A percentile compares a stretch with the other conserved stretches of the same genome.
Evolutionary conservation across 179 eudicot genomes (phyloP).

Genomic region (Pouteria campechiana): DNA sequence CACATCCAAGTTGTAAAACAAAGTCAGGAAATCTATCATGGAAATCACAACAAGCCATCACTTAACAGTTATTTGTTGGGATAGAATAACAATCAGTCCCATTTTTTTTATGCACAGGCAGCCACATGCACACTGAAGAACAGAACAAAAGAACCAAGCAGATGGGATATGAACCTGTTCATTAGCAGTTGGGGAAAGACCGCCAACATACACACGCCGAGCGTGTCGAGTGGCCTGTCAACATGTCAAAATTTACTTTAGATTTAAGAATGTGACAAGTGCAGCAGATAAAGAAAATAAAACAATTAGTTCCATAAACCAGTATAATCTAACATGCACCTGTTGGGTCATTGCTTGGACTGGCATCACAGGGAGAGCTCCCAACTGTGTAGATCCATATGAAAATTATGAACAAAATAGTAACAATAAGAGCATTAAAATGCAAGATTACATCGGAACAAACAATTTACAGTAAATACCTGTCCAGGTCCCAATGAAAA

Average conservation of each 20-base stretch:
- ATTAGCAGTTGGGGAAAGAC: constrained; percentile 83
- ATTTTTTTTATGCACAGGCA: too few species aligned
- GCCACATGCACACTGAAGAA: background rate
- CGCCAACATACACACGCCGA: constrained; percentile 94
- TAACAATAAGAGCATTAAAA: background rate
- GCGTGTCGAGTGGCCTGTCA: constrained; percentile 99
- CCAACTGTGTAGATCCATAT: constrained; percentile 32
- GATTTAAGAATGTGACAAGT: too few species aligned
- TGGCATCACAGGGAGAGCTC: constrained; percentile 89
- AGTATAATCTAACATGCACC: constrained; percentile 22
- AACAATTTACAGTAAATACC: constrained; percentile 17
- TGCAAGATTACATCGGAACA: background rate
- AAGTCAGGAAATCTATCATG: too few species aligned
- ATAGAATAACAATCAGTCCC: too few species aligned
- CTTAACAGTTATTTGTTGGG: too few species aligned
- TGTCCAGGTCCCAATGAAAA: constrained; percentile 44
- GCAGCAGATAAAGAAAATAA: background rate
- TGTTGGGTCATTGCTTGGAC: constrained; percentile 99
- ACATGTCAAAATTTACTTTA: too few species aligned
- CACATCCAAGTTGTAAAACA: too few species aligned
- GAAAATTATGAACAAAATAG: background rate
- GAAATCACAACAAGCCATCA: too few species aligned
- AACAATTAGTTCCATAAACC: background rate
- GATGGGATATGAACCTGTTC: constrained; percentile 53
- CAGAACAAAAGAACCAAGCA: background rate